A percentile compares a stretch with the other conserved stretches of the same genome.
phyloP scores from a whole-genome alignment of 2,329 filamentous ascomycete genomes.

The Venturiaceae sp. region DNA sequence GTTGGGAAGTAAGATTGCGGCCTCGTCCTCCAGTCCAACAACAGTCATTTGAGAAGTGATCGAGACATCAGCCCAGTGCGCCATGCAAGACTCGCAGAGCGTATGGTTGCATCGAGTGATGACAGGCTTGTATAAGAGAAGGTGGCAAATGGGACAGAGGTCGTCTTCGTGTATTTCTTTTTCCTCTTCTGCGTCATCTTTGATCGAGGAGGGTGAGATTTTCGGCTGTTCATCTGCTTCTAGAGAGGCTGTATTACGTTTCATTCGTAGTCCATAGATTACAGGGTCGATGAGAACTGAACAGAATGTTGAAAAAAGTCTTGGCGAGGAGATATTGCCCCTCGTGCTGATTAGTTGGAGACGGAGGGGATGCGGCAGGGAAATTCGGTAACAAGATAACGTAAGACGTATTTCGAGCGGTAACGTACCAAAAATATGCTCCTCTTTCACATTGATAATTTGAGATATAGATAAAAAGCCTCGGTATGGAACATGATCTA shows the following conservation, averaged over 20 bases:
- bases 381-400: neutral
- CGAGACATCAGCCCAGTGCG: slow-evolving; percentile 34
- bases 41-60: slow-evolving; percentile 27
- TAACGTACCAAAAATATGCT: too few relatives aligned
- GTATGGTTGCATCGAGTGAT: slow-evolving; percentile 32
- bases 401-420: too few relatives aligned
- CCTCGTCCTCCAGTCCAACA: slow-evolving; percentile 24
- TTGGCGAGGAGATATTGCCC: too few relatives aligned
- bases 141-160: slow-evolving; percentile 35
- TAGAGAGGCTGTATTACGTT: neutral
- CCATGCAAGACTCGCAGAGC: slow-evolving; percentile 36
- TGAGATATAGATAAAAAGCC: too few relatives aligned
- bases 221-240: neutral
- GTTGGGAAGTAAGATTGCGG: slow-evolving; percentile 17
- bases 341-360: too few relatives aligned
- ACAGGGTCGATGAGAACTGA: too few relatives aligned
- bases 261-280: too few relatives aligned
- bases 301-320: too few relatives aligned
- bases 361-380: neutral
- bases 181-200: neutral
- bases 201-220: neutral
- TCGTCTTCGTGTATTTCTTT: slow-evolving; percentile 24
- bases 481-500: too few relatives aligned
- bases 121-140: slow-evolving; percentile 32
- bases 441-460: too few relatives aligned